Base-by-base conservation (phyloP, 768 basidiomycete genomes). In the Cubamyces lactineus region DNA sequence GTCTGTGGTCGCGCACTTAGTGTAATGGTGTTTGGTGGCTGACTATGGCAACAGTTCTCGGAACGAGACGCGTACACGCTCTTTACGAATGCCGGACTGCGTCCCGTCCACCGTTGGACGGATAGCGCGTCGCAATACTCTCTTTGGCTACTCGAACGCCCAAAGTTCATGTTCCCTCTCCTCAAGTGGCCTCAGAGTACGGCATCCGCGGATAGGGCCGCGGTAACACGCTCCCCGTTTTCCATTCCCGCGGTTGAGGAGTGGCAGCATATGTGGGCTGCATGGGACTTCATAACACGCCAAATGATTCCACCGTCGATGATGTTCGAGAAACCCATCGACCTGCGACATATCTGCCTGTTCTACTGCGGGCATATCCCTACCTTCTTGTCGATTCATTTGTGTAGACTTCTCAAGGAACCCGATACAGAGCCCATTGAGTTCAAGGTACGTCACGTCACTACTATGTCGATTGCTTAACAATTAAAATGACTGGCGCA, bases 331-430 rank as follows among this genome's bases (percentile, higher is more conserved):
- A 96, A 92, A 72, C 96, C 96, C 3, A 98, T 98, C 63, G 88
- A 97, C 70, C 78, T 98, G 48, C 83, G 97, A 30, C 96, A 98
- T 73, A 94, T 96, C 59, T 96, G 94, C 70, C 81, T 98, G n/a
- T 99, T 99, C 77, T 98, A 98, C 74, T 71, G 93, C 13, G 96
- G 96, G 0, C 97, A 98, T 72, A 94, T 98, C 48, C 94, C 94
- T 1, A 82, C 92, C 19, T 97, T 96, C 78, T 74, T 96, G 64
- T 96, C 97, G 69, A 97, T 97, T 23, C 90, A 96, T 70, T 75
- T 96, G 50, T 91, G 92, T 2, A 80, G 82, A 51, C 74, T 94
- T 13, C 73, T 97, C 53, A 70, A 84, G 42, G 90, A 95, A 67
- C 84, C 88, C 1, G 85, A 92, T 67, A 94, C 94, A 0, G 86